Base-by-base conservation (phyloP, 371 early-diverging fungal species). In the Scutellospora calospora region DNA sequence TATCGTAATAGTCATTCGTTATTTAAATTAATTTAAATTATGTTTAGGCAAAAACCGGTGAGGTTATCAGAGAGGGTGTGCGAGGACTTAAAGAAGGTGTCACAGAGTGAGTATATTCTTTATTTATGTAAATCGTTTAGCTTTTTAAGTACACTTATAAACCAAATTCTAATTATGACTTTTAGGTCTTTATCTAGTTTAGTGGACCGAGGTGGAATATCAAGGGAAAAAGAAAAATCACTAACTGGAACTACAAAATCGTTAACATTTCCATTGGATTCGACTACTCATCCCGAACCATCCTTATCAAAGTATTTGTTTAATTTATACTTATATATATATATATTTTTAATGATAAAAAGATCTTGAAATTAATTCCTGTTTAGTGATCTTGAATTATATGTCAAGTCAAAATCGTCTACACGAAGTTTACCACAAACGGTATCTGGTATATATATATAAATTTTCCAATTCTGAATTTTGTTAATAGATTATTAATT, bases 1-100 rank as follows among this genome's bases (percentile, higher is more conserved):
- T 1, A 76, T 41, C 20, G n/a, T 73, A n/a, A 2, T 31, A n/a
- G 12, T 20, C 6, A 72, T n/a, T n/a, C 9, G 9, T 11, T 45
- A 49, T 49, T 49, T 49, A 49, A 49, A 49, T 9, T 49, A 49
- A 16, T 49, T 16, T 20, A 25, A 20, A 9, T 33, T 5, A 27
- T 31, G 22, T 31, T 51, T 52, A 79, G 79, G 79, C 68, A 20
- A 79, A 79, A 54, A 79, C 79, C 4, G 79, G 79, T 52, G 79
- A 79, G 11, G 79, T 49, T 29, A 51, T 79, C 25, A 69, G 45
- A 69, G 69, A 45, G 16, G 45, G 69, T 45, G 69, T 69, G 4
- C 63, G 63, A 18, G 79, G 79, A 5, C 52, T 68, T 29, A 79
- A 45, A 11, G 68, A 68, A 49, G 68, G 68, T 2, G 79, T 79